Base-by-base conservation (phyloP, 257 asterid genomes). In the Solanum bulbocastanum region DNA sequence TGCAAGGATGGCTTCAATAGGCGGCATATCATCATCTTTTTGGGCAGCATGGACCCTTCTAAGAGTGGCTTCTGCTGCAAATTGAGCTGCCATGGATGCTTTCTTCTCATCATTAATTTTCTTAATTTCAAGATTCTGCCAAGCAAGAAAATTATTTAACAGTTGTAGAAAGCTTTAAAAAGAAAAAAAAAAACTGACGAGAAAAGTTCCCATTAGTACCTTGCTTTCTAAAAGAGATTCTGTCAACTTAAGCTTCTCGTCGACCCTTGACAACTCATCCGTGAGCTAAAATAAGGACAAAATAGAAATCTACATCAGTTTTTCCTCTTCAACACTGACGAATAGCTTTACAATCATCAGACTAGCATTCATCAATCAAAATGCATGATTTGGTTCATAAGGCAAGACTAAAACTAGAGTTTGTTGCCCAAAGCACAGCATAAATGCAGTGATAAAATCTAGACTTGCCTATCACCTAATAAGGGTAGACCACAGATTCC, bases 51-150 rank as follows among this genome's bases (percentile, higher is more conserved):
- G 99, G 85, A 96, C 99, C 91, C 99, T 93, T 27, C 99, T 93
- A 91, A 96, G 98, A 83, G 98, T 96, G 86, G 99, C 99, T 91
- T 96, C 99, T 65, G 99, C 99, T n/a, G 99, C 99, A 93, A 96
- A 96, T 87, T 96, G 99, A 86, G 98, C 99, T 60, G 98, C 98
- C 99, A 96, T 94, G 79, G 99, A 95, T 66, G 99, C 95, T 96
- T 93, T 96, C 94, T 96, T 96, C 81, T 96, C 99, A 92, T 96
- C 99, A 88, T 94, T 96, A 66, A 96, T 94, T 94, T 94, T 94
- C 93, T 96, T 96, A 88, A 96, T 94, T 88, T 96, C 99, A 91
- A 96, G 99, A 95, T 96, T 96, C 99, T 96, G 95, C 75, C 42
- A 46, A 46, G 85, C 30, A 49, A 73, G 30, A 84, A 81, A 83